Evolutionary conservation across 495 filamentous ascomycete species (phyloP), one percentile per base, ranked within the genome.

Genomic region (Collariella sp.): DNA sequence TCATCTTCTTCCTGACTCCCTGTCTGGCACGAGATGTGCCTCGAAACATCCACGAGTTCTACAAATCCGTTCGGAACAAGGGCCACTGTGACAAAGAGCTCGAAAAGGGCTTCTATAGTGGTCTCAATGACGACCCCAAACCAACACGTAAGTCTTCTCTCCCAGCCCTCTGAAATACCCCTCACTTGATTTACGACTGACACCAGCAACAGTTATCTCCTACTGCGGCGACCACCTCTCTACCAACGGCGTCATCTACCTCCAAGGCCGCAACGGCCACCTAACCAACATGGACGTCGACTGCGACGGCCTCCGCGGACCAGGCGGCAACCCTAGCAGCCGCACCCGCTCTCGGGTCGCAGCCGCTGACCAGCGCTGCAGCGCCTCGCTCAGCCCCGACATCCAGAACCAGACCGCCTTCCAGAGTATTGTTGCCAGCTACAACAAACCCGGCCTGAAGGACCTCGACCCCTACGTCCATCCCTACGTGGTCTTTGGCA

Each of bases 401-500:
- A 76, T 71, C 6, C 81, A 86, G 59, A 59, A 61, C n/a, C 55
- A 68, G 18, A 86, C 83, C 0, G 69, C 77, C 0, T 85, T 83
- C 64, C 64, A 72, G 33, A 71, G 78, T 39, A 47, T 66, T 5
- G 65, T 84, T 6, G 60, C 47, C 4, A 50, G 56, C 31, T 74
- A 73, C 51, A 53, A 49, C 7, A 60, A 53, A 16, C 26, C 26
- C 4, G 77, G 74, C 2, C 70, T 85, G 20, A 50, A 47, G 0
- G 82, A 87, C 52, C 67, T 87, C 2, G 72, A 85, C 59, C 70
- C 82, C 0, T 80, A 83, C 42, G 71, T 82, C 18, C 80, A 84
- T 54, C 76, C 81, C 1, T 87, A 82, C 48, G 79, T 86, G 6
- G 84, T 87, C 1, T 79, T 87, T 51, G 84, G 83, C 6, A 86